phyloP scores from a whole-genome alignment of 2,329 filamentous ascomycete species.

The Mycosphaerella arachidis region DNA sequence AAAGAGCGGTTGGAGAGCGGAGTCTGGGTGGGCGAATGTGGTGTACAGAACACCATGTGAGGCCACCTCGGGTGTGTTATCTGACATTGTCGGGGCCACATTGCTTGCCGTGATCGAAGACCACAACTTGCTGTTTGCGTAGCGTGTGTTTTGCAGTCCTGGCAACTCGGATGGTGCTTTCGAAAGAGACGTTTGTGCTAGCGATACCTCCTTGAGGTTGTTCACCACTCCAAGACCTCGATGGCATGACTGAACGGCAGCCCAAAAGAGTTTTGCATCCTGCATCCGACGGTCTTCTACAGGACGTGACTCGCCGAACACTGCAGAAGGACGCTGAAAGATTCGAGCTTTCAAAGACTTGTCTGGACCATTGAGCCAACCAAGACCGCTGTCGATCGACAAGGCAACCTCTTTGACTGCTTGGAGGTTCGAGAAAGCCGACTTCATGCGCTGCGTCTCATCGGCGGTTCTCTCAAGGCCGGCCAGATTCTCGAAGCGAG shows the following conservation, averaged over 20 bases:
- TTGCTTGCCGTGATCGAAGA: conserved; percentile 14
- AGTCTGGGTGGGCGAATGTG: conserved; percentile 18
- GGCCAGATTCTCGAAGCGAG: conserved; percentile 56
- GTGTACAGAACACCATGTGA: conserved; percentile 34
- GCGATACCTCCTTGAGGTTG: conserved; percentile 20
- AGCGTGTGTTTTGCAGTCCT: conserved; percentile 18
- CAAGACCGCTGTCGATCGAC: conserved; percentile 63
- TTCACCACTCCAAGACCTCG: conserved; percentile 7
- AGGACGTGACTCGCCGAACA: conserved; percentile 41
- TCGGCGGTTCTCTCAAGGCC: conserved; percentile 61
- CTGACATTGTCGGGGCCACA: not conserved
- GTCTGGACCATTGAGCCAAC: conserved; percentile 62
- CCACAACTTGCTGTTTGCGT: conserved; percentile 21
- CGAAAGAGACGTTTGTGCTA: conserved; percentile 14
- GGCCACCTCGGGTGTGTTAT: not conserved
- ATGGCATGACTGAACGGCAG: conserved; percentile 23
- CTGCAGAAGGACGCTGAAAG: conserved; percentile 39
- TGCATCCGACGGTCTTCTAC: conserved; percentile 18
- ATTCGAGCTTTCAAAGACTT: conserved; percentile 47
- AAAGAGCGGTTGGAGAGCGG: conserved; percentile 23
- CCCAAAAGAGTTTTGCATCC: conserved; percentile 26
- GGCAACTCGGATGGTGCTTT: conserved; percentile 13
- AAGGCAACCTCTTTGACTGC: conserved; percentile 60
- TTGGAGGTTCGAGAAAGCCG: conserved; percentile 54
- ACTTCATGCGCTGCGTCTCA: conserved; percentile 57